Evolutionary conservation across 345 rosid species (phyloP), one percentile per base, ranked within the genome.

Genomic region (Zanthoxylum bungeanum): DNA sequence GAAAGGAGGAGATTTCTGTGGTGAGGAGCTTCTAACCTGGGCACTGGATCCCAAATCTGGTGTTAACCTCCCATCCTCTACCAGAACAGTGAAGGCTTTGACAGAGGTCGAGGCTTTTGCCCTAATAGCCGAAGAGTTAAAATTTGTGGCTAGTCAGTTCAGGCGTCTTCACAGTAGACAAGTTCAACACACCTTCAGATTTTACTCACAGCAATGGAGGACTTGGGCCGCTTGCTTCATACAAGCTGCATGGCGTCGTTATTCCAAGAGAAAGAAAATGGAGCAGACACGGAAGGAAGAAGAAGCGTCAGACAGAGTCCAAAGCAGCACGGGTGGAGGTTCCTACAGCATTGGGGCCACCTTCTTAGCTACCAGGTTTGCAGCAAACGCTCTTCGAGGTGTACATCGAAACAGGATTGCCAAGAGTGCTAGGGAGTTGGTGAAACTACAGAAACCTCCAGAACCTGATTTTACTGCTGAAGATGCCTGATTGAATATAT

Each of bases 201-300:
- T 94, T 68, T 92, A 94, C 80, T 92, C 98, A 1, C 97, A 92
- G 78, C 98, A 94, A 50, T 94, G 98, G 98, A 88, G 90, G 82
- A 94, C 98, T n/a, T 92, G 98, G 98, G 98, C 98, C 0, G 98
- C 98, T 27, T 90, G 93, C 68, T 94, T 92, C 53, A 90, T 94
- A 70, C 98, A 92, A 79, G 98, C 98, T 0, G 98, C 98, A 0
- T 94, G 98, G 98, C 84, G 98, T 24, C 83, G 98, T 5, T 85
- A 89, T 60, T 79, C 86, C 52, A 95, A 86, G 83, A 90, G 92
- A 80, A 92, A 90, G 88, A 84, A 11, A 36, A 76, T 89, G 83
- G 99, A 95, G 79, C 89, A 84, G 63, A 85, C 83, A 0, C 77
- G 78, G 73, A 88, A 89, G 81, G 95, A 91, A 70, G 93, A 91